Evolutionary conservation across 495 filamentous ascomycete species (phyloP), one percentile per base, ranked within the genome.

Genomic region (Penicillium waksmanii): DNA sequence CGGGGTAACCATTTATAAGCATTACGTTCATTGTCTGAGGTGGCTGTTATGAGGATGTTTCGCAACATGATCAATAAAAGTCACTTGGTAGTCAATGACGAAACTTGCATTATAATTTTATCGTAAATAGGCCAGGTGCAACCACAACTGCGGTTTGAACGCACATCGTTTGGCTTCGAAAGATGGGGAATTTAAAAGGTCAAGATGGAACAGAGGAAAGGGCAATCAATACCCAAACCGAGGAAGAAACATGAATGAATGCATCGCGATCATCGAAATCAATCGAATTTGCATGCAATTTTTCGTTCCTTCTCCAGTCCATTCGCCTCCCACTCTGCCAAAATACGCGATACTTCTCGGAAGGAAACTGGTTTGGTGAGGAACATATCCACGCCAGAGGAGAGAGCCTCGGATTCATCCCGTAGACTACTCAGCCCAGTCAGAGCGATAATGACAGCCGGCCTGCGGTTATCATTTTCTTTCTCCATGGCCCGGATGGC

Each of bases 301-400:
- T 43, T 71, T 25, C 59, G 58, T 50, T 68, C 59, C 17, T 27
- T 23, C 27, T 47, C 35, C 35, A 72, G 50, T 3, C 51, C 61
- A 43, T 66, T 62, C n/a, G 47, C 70, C 51, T 78, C 77, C 80
- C 80, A 82, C 49, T 82, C 80, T 33, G 75, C 70, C 33, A 84
- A 57, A 6, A 82, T 60, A 5, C 78, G 66, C 3, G 78, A 76
- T 0, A 84, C 77, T 55, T 80, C 75, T 58, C 75, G 78, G 61
- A 84, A 80, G 0, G 74, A 77, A 2, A 91, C 86, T 1, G 89
- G 89, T 63, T 91, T 90, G 13, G 89, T 90, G 61, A 92, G 75
- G 66, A 90, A 92, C 13, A 89, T 66, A 66, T 93, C 86, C 35
- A 93, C 81, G 6, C 89, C 89, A 12, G 83, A 84, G 7, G 78